These are phyloP conservation scores for Gossypium turneri DNA, from an alignment of 345 rosid species.

Conservation along the genomic window DNA sequence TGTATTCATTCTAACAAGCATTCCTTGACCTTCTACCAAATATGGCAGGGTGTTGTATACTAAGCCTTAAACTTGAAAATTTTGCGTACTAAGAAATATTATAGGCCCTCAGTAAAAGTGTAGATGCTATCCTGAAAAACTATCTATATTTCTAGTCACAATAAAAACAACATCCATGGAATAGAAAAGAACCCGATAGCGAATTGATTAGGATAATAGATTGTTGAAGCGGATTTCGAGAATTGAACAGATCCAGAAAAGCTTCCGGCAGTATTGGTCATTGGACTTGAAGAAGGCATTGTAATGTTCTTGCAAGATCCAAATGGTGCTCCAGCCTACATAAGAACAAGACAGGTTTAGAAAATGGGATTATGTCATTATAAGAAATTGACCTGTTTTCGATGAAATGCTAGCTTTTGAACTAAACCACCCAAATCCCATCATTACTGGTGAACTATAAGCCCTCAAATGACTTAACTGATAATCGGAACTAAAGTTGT, in stretches of 20 bases:
- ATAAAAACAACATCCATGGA: conserved; percentile 39
- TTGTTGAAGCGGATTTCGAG: conserved; percentile 48
- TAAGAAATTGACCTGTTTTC: background rate
- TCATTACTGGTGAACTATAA: background rate
- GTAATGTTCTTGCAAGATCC: conserved; percentile 79
- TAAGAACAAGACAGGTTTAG: conserved; percentile 16
- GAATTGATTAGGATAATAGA: conserved; percentile 31
- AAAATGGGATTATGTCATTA: background rate
- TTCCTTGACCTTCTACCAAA: conserved; percentile 12
- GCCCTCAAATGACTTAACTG: background rate
- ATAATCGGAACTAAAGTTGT: background rate
- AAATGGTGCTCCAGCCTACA: conserved; percentile 80
- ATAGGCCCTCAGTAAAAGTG: conserved; percentile 8
- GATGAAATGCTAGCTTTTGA: background rate
- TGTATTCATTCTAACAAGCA: background rate
- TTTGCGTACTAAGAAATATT: conserved; percentile 1
- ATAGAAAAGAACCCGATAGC: conserved; percentile 29
- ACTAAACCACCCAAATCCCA: background rate
- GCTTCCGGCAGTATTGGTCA: conserved; percentile 50
- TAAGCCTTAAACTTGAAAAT: conserved; percentile 15
- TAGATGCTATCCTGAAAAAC: conserved; percentile 24
- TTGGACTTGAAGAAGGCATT: conserved; percentile 46
- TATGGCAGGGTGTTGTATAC: conserved; percentile 1
- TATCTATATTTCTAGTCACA: conserved; percentile 19
- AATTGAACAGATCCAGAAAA: conserved; percentile 90